Evolutionary conservation across 2,329 filamentous ascomycete genomes (phyloP).

Genomic region (Fonsecaea erecta): DNA sequence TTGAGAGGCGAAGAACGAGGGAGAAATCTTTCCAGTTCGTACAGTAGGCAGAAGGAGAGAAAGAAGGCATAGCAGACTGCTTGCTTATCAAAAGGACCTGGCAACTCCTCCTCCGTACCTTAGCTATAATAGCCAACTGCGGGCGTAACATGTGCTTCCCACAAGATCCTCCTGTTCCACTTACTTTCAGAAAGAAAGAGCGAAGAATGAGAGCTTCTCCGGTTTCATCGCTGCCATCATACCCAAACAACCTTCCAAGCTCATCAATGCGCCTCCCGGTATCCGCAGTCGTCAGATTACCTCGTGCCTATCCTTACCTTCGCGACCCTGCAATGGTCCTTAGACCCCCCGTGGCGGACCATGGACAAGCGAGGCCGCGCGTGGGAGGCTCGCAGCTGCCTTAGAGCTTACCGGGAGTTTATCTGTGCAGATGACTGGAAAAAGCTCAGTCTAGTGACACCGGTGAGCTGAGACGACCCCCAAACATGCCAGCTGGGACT

Average conservation of each 20-base stretch:
- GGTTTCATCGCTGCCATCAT: neutral
- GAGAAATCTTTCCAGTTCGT: neutral
- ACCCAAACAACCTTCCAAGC: neutral
- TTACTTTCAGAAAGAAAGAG: neutral
- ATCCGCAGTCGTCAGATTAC: neutral
- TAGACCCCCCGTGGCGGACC: slow-evolving; percentile 11
- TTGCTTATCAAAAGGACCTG: slow-evolving; percentile 1
- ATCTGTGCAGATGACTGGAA: slow-evolving; percentile 10
- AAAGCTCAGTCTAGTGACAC: slow-evolving; percentile 15
- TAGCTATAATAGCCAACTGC: neutral
- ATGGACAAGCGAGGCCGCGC: slow-evolving; percentile 17
- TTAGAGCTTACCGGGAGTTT: slow-evolving; percentile 8
- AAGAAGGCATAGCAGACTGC: neutral
- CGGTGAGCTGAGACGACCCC: slow-evolving; percentile 17
- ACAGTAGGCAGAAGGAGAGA: neutral
- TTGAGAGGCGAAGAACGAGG: neutral
- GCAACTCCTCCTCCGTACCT: neutral
- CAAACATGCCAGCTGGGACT: slow-evolving; percentile 10
- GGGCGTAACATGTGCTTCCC: neutral
- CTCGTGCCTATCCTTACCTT: no score
- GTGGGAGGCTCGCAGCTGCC: slow-evolving; percentile 14
- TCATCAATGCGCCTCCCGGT: neutral
- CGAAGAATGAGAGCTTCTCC: neutral
- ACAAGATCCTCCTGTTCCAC: neutral
- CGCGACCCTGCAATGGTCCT: neutral